Base-by-base conservation (phyloP, 768 basidiomycete species). In the Tricholoma furcatifolium region DNA sequence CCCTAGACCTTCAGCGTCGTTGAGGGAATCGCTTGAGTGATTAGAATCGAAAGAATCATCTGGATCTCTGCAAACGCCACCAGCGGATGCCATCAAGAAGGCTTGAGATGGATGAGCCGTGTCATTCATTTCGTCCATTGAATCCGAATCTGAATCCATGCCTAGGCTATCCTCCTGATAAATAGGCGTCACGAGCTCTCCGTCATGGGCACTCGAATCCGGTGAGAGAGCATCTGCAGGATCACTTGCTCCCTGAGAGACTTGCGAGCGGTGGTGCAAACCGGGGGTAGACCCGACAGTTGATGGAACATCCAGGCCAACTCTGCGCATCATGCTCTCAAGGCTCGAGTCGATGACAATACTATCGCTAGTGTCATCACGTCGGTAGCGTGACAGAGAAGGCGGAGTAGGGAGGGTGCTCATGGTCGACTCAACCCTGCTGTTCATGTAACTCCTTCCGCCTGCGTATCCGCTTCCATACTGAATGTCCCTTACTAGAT, bases 381-480 rank as follows among this genome's bases (percentile, higher is more conserved):
- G 68, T 7, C 73, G 72, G 60, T 89, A 90, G n/a, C 81, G 74
- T 12, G 85, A 82, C 12, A 91, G 71, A 0, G 87, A 88, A 23
- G 88, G 88, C 6, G 86, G 85, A 2, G 84, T 82, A 1, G 84
- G 79, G 48, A 87, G 77, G 12, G 83, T 82, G 67, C 84, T 87
- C 76, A 83, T 76, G 51, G 81, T 88, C 20, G 85, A 83, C 57
- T 83, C 85, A 27, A 65, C 68, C n/a, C 63, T 60, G 31, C 69
- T 65, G 50, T 62, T 41, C n/a, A 62, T 43, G 47, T 67, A 63
- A 14, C 63, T 65, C 50, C 65, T 62, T n/a, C 67, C 57, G 17
- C 59, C 51, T 35, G 64, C 62, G 11, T 59, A 63, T 1, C 63
- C 67, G 57, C 68, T 71, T 43, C 69, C 75, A 44, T 63, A 70